Percentiles rank a stretch among this genome's conserved stretches.
These are phyloP conservation scores for Fusarium penzigii DNA, from an alignment of 2,329 filamentous ascomycete genomes.

Conservation along the genomic window DNA sequence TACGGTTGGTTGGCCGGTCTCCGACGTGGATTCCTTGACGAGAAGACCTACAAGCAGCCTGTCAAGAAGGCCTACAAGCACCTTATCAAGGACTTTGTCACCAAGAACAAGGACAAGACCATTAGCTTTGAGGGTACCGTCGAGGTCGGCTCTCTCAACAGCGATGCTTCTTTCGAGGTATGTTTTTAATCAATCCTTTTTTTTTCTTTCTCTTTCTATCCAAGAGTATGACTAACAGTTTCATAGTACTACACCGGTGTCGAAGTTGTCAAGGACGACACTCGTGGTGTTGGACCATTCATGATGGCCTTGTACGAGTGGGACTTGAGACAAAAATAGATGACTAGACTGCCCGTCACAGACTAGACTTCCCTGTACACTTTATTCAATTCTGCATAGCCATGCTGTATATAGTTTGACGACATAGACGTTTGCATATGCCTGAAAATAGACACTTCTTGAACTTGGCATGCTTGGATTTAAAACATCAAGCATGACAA, in stretches of 20 bases:
- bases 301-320: constrained; percentile 32
- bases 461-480: no score
- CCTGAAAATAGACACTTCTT: no score
- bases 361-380: no score
- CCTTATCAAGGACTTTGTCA: constrained; percentile 47
- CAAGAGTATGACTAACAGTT: not conserved
- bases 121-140: constrained; percentile 54
- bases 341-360: no score
- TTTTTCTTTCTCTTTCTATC: no score
- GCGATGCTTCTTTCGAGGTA: constrained; percentile 52
- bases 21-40: constrained; percentile 29
- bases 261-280: constrained; percentile 27
- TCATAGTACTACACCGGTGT: constrained; percentile 31
- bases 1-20: constrained; percentile 51
- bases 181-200: constrained; percentile 16
- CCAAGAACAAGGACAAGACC: constrained; percentile 47
- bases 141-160: constrained; percentile 50
- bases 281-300: constrained; percentile 32
- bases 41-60: constrained; percentile 17
- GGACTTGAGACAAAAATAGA: constrained; percentile 18
- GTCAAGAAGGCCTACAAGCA: constrained; percentile 33
- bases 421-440: no score
- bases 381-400: no score
- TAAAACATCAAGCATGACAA: no score
- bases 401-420: no score